These are phyloP conservation scores for Colletotrichum cuscutae DNA, from an alignment of 2,329 filamentous ascomycete species.

Conservation along the genomic window DNA sequence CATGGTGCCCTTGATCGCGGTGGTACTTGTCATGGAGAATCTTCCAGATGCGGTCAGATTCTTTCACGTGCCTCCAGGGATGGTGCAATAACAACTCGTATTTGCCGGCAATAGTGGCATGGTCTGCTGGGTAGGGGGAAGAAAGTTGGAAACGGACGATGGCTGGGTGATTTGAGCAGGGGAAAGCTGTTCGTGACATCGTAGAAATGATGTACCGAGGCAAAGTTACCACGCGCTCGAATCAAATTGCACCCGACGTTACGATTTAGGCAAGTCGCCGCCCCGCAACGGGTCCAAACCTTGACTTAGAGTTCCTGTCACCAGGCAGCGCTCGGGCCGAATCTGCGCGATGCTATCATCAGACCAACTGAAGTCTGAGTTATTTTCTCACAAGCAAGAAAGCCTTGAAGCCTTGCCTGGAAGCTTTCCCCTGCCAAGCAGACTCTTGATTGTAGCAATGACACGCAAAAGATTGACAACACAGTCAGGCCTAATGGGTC, in stretches of 20 bases:
- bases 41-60: neutral
- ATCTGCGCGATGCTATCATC: neutral
- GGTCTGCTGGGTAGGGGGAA: neutral
- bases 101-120: neutral
- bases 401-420: neutral
- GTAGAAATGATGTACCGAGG: slow-evolving; percentile 27
- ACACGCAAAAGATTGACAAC: neutral
- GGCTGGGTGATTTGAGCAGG: neutral
- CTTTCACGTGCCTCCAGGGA: slow-evolving; percentile 18
- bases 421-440: neutral
- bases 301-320: neutral
- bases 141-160: neutral
- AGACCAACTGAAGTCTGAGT: neutral
- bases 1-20: neutral
- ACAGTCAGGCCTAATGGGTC: neutral
- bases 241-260: slow-evolving; percentile 1
- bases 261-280: neutral
- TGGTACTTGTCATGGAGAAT: neutral
- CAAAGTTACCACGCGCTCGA: slow-evolving; percentile 14
- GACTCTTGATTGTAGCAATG: neutral
- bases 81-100: neutral
- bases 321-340: neutral
- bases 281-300: neutral
- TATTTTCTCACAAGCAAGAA: neutral
- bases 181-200: neutral